phyloP scores from a whole-genome alignment of 2,329 filamentous ascomycete genomes.

The Phialophora tarda region DNA sequence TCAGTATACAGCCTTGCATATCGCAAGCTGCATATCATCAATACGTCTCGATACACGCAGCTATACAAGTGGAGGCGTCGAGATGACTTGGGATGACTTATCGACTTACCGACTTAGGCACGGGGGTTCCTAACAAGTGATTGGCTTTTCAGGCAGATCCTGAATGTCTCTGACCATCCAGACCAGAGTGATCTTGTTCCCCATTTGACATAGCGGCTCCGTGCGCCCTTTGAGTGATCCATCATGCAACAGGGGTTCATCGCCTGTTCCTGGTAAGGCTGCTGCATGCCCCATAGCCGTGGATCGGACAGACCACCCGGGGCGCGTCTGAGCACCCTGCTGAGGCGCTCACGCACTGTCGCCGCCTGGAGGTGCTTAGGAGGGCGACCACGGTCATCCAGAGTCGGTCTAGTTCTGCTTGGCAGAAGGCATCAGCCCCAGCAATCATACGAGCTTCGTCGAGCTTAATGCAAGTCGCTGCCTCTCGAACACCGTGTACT shows the following conservation, averaged over 20 bases:
- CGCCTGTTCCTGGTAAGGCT: background rate
- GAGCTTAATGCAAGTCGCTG: constrained; percentile 4
- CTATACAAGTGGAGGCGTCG: constrained; percentile 12
- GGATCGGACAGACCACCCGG: background rate
- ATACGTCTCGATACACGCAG: background rate
- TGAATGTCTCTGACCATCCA: constrained; percentile 1
- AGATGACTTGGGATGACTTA: constrained; percentile 5
- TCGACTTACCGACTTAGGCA: background rate
- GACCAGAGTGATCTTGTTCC: background rate
- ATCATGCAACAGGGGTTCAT: background rate
- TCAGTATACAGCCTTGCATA: constrained; percentile 4
- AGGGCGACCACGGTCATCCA: background rate
- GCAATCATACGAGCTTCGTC: constrained; percentile 4
- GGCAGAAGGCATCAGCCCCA: background rate
- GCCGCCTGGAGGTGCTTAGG: constrained; percentile 4
- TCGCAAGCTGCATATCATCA: background rate
- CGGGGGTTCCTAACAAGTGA: background rate
- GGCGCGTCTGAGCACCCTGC: background rate
- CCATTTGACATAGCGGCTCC: background rate
- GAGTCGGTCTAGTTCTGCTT: background rate
- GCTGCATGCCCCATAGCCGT: background rate
- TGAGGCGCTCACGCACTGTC: background rate
- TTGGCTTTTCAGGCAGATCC: background rate
- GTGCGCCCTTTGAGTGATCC: background rate
- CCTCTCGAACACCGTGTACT: background rate